Base-by-base conservation (phyloP, 495 filamentous ascomycete genomes). In the Penicillium roqueforti region DNA sequence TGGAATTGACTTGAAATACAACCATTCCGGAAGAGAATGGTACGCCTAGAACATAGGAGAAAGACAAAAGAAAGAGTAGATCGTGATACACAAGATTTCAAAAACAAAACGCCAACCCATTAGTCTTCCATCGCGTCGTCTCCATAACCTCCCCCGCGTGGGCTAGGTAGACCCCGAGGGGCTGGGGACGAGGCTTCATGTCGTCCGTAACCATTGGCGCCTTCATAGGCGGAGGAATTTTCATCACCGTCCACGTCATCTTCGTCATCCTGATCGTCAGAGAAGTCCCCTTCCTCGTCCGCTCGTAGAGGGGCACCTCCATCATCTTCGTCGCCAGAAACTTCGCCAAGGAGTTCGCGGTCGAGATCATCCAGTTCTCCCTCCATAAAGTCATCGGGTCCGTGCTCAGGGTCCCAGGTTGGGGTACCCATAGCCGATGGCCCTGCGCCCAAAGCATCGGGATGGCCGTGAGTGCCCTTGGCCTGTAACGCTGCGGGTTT, bases 331-430 rank as follows among this genome's bases (percentile, higher is more conserved):
- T 77, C 75, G 6, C 70, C 74, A 16, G 75, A 72, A 14, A 53
- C 76, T 53, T 81, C 78, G 38, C 76, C 76, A 3, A 79, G 68
- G 10, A 78, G 63, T 53, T 79, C 78, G 19, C 76, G 72, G 49
- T 81, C 78, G 13, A 79, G 69, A 47, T 81, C 78, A 50, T 81
- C 78, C 10, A 80, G 66, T 46, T 80, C 77, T 11, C 66, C 70
- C 26, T 74, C 69, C 8, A 70, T 51, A 39, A 73, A 68, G 20
- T 68, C 68, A 5, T 63, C 62, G 25, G 61, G 61, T 20, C 44
- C 62, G 36, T 56, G 42, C 40, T 62, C 60, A 3, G 52, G 57
- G 40, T 65, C 62, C 47, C 62, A 67, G 23, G 52, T 56, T 7
- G 65, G 61, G 16, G 66, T 62, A 16, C 47, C 60, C 29, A 53